A percentile compares a stretch with the other conserved stretches of the same genome.
phyloP scores from a whole-genome alignment of 106 monocot genomes.

The Hemerocallis citrina region DNA sequence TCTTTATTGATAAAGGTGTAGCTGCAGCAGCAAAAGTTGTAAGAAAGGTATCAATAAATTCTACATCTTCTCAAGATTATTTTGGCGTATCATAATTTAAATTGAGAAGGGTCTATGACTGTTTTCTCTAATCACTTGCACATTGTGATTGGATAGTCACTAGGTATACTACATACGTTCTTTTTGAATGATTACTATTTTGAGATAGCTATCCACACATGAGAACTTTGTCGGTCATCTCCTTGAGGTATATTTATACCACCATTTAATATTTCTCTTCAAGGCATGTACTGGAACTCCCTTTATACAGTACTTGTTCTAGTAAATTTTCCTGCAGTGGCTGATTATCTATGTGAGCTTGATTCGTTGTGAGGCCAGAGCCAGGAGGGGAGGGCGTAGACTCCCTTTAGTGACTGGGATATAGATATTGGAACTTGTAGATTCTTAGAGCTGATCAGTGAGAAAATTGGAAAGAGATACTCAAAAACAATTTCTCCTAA shows the following conservation, averaged over 20 bases:
- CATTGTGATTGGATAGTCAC: neutral
- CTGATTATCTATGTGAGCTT: neutral
- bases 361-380: neutral
- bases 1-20: constrained; percentile 94
- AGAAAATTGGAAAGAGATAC: neutral
- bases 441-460: neutral
- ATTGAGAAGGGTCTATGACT: too few relatives aligned
- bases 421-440: neutral
- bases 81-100: neutral
- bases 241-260: neutral
- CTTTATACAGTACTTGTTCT: neutral
- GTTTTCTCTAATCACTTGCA: too few relatives aligned
- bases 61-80: neutral
- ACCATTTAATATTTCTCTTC: neutral
- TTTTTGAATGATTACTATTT: neutral
- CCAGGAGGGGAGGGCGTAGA: neutral
- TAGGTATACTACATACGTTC: neutral
- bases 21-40: constrained; percentile 95
- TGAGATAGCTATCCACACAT: neutral
- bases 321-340: neutral
- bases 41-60: constrained; percentile 52
- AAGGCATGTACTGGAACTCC: too few relatives aligned
- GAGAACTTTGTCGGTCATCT: neutral
- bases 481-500: too few relatives aligned
- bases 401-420: neutral